Base-by-base conservation (phyloP, 1,139 yeast genomes). In the Waltiozyma sp. region DNA sequence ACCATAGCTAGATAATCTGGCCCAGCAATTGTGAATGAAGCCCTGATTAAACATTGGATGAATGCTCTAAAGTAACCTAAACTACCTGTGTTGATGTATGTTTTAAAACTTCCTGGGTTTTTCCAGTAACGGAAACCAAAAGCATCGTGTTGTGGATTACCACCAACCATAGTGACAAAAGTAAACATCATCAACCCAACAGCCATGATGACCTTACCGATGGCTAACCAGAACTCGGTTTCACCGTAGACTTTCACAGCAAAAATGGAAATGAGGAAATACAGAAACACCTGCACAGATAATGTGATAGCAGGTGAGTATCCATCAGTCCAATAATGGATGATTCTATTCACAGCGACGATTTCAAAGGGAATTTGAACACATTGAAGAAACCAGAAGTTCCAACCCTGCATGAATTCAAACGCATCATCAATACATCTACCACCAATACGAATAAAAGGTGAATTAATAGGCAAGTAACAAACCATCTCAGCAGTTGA, bases 81-180 rank as follows among this genome's bases (percentile, higher is more conserved):
- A 19, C 59, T 51, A 2, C 91, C 93, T 2, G 71, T 66, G 10
- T 73, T 64, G 42, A 71, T 63, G 52, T 70, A 75, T 67, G n/a
- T 74, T 8, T 62, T 64, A 55, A 79, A 79, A 0, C 81, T 74
- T 40, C 75, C 73, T 37, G 75, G 73, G 38, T 68, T 58, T n/a
- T 61, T 54, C 85, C 89, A 79, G 60, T 77, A 63, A 47, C 84
- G 67, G 65, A 80, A 81, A 2, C 88, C 88, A 55, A 75, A 76
- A 2, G 73, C 77, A 54, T 77, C 80, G 44, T 67, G 70, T 28
- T 94, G 94, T 44, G 67, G 53, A 16, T 88, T 87, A 59, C 83
- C 85, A 35, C 93, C 95, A 47, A 85, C 61, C 49, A 85, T 72
- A 2, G 89, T 81, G 63, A 81, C 81, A n/a, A n/a, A n/a, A n/a